Base-by-base conservation (phyloP, 495 filamentous ascomycete genomes). In the Neurospora discreta region DNA sequence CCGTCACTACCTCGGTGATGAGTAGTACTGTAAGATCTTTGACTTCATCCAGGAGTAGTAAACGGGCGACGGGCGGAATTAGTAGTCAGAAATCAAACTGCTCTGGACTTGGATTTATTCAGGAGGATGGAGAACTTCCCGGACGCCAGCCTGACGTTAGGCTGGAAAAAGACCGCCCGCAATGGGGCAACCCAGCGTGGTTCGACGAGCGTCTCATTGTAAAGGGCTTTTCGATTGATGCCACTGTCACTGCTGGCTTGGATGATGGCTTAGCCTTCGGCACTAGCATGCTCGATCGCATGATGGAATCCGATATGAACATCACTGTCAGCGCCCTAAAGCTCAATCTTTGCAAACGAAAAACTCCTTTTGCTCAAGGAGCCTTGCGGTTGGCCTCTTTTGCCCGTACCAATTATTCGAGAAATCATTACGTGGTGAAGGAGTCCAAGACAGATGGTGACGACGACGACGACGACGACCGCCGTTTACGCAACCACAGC, bases 351-450 rank as follows among this genome's bases (percentile, higher is more conserved):
- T 72, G 72, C n/a, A 73, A 44, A 39, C 77, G 78, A 2, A 76
- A 71, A 16, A 70, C 38, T 8, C 79, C 81, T 5, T 82, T 82
- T 60, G 78, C 75, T 46, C 68, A 82, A 60, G 80, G 80, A 0
- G 74, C 76, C 3, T 26, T 76, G 68, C 78, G 81, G 15, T 18
- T 73, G 30, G 80, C 78, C 8, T 73, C 74, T 2, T 81, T 82
- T 71, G 80, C 79, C 26, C 75, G 78, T 52, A 78, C 77, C 2
- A 68, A 65, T 0, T 65, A 39, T 11, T 82, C 78, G 4, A 74
- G 72, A 13, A 74, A 44, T 65, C 72, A 40, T 10, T 76, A 77
- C 39, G 81, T 82, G 15, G 79, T 79, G 69, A 82, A 82, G 69
- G 76, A 75, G 6, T 79, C 74, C 68, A 79, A 76, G 33, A 36